Percentiles rank a stretch among this genome's conserved stretches.
Conservation (phyloP, 108 stramenopile genomes). For the Thalassiosira profunda region DNA sequence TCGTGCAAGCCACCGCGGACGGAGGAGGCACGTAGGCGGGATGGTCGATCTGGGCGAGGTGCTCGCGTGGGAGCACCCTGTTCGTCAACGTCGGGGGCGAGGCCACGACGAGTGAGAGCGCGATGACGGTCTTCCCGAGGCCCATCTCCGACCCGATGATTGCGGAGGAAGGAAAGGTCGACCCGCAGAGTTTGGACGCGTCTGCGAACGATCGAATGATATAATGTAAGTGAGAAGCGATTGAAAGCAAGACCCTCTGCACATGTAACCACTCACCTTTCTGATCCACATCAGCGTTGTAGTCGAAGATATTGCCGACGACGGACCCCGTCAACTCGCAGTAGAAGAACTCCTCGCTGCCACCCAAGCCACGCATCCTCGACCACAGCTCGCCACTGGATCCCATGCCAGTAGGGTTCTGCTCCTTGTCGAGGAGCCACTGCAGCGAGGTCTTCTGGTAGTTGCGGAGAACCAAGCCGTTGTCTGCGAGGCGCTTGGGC, state of each 20-base stretch:
- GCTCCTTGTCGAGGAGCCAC: conserved; percentile 37
- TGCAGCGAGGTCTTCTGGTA: conserved; percentile 31
- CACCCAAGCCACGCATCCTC: conserved; percentile 11
- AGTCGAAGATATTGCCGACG: conserved; percentile 17
- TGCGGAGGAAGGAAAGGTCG: conserved; percentile 8
- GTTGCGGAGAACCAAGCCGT: conserved; percentile 25
- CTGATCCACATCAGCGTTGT: conserved; percentile 7
- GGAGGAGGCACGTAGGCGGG: conserved; percentile 17
- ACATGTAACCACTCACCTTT: background rate
- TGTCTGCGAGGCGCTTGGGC: conserved; percentile 29
- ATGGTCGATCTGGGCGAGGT: conserved; percentile 9
- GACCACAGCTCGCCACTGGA: conserved; percentile 31
- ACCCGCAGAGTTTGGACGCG: background rate
- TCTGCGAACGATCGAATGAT: background rate
- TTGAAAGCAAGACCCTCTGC: too few relatives aligned
- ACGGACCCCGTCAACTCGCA: conserved; percentile 29
- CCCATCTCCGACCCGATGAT: conserved; percentile 28
- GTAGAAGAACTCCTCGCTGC: conserved; percentile 11
- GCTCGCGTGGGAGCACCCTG: conserved; percentile 3
- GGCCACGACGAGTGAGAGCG: conserved; percentile 27
- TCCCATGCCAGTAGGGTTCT: conserved; percentile 23
- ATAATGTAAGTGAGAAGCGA: too few relatives aligned
- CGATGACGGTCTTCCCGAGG: conserved; percentile 22
- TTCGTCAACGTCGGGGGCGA: conserved; percentile 12
- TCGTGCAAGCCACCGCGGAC: background rate